Evolutionary conservation across 352 stramenopile species (phyloP).

Genomic region (Phytophthora multivora): DNA sequence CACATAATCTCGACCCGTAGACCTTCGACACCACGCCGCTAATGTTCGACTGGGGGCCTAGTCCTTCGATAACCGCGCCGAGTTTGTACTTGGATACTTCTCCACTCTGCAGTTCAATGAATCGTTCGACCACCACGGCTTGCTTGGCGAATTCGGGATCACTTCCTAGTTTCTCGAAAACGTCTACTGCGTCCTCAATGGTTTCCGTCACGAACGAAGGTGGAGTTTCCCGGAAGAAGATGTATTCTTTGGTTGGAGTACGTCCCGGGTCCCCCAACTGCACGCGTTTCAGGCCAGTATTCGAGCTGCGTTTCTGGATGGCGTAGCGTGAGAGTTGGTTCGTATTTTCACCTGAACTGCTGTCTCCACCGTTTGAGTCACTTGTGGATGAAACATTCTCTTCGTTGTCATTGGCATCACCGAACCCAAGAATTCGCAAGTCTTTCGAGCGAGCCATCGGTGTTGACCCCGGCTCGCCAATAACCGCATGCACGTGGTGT

Average conservation of each 20-base stretch:
- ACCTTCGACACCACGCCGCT: constrained; percentile 70
- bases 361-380: background rate
- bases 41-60: constrained; percentile 60
- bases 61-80: constrained; percentile 55
- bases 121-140: constrained; percentile 42
- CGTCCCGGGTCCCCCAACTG: constrained; percentile 53
- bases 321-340: constrained; percentile 58
- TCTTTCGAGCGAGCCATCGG: constrained; percentile 56
- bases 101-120: constrained; percentile 80
- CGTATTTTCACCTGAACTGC: background rate
- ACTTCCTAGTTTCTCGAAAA: constrained; percentile 54
- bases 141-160: constrained; percentile 52
- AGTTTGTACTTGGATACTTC: constrained; percentile 81
- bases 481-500: constrained; percentile 33
- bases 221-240: constrained; percentile 86
- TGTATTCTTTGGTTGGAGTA: constrained; percentile 82
- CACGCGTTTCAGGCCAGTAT: constrained; percentile 60
- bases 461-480: constrained; percentile 69
- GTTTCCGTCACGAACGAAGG: constrained; percentile 81
- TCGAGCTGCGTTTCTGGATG: constrained; percentile 47
- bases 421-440: constrained; percentile 52
- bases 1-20: constrained; percentile 72
- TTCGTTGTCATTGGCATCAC: constrained; percentile 47
- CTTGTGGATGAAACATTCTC: background rate
- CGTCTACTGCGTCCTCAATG: constrained; percentile 60